Percentiles rank a stretch among this genome's conserved stretches.
phyloP scores from a whole-genome alignment of 352 stramenopile species.

The Albugo candida region DNA sequence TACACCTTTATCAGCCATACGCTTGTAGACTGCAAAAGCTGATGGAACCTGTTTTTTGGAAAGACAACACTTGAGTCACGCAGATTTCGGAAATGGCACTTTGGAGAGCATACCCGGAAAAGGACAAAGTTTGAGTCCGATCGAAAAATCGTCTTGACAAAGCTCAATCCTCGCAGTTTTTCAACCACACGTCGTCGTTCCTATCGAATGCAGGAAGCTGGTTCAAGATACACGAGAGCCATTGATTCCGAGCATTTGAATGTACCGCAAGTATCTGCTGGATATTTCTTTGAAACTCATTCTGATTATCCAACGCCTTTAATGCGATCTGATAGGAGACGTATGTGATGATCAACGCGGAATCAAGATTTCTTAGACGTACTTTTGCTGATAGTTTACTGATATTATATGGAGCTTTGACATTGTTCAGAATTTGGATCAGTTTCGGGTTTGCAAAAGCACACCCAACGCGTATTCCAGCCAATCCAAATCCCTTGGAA shows the following conservation, averaged over 20 bases:
- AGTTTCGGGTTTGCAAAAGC: constrained; percentile 83
- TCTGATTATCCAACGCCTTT: constrained; percentile 38
- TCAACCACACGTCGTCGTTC: constrained; percentile 72
- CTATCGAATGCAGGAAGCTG: constrained; percentile 13
- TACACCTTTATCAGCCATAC: constrained; percentile 83
- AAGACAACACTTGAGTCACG: not conserved
- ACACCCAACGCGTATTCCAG: constrained; percentile 85
- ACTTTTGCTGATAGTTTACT: constrained; percentile 89
- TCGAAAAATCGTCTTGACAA: constrained; percentile 85
- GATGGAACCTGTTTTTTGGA: constrained; percentile 34
- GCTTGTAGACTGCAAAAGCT: constrained; percentile 86
- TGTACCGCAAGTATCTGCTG: constrained; percentile 36
- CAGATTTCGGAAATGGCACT: no score
- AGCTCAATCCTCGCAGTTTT: constrained; percentile 75
- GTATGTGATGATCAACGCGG: not conserved
- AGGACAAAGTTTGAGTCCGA: constrained; percentile 97
- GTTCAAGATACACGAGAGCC: not conserved
- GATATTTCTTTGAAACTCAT: constrained; percentile 38
- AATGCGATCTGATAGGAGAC: constrained; percentile 20
- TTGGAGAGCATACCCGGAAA: constrained; percentile 60
- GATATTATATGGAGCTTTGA: constrained; percentile 99
- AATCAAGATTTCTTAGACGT: not conserved
- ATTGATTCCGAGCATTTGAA: not conserved
- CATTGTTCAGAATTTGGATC: constrained; percentile 97
- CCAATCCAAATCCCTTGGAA: constrained; percentile 95